Percentiles rank a stretch among this genome's conserved stretches.
Evolutionary conservation across 371 early-diverging fungal genomes (phyloP).

Genomic region (Haplosporangium sp.): DNA sequence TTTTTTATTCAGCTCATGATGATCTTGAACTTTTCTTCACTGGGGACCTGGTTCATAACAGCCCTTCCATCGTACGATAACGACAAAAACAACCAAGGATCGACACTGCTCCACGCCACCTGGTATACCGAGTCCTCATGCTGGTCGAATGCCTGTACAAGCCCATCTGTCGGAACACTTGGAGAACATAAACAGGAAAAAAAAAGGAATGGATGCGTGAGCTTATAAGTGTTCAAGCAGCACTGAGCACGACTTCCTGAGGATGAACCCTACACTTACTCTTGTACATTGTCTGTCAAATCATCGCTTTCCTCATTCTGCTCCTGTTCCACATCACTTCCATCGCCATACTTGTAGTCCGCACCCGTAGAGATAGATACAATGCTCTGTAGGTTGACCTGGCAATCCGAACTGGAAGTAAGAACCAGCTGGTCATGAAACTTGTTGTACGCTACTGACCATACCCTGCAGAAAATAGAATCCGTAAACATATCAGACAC

Average conservation of each 20-base stretch:
- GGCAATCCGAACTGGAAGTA: constrained; percentile 84
- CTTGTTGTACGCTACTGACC: constrained; percentile 84
- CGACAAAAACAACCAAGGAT: constrained; percentile 96
- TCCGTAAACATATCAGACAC: neutral
- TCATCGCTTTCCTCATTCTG: constrained; percentile 27
- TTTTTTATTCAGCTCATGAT: constrained; percentile 54
- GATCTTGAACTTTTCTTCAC: constrained; percentile 90
- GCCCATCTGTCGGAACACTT: constrained; percentile 79
- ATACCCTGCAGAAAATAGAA: constrained; percentile 68
- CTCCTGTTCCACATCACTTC: constrained; percentile 43
- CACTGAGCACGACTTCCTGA: too few species aligned
- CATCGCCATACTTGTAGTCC: constrained; percentile 57
- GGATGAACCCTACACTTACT: constrained; percentile 14
- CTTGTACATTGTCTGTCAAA: constrained; percentile 33
- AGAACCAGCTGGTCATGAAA: constrained; percentile 92
- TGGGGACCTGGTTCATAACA: constrained; percentile 89
- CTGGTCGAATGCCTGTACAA: constrained; percentile 85
- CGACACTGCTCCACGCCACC: constrained; percentile 88
- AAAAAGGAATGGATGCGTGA: neutral
- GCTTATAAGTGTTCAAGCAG: too few species aligned
- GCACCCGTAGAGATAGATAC: constrained; percentile 87
- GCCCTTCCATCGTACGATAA: constrained; percentile 93
- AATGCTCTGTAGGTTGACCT: constrained; percentile 85
- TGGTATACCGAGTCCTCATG: constrained; percentile 95
- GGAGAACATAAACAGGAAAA: constrained; percentile 3